Base-by-base conservation (phyloP, 83 land plant species). In the Diphasiastrum complanatum region DNA sequence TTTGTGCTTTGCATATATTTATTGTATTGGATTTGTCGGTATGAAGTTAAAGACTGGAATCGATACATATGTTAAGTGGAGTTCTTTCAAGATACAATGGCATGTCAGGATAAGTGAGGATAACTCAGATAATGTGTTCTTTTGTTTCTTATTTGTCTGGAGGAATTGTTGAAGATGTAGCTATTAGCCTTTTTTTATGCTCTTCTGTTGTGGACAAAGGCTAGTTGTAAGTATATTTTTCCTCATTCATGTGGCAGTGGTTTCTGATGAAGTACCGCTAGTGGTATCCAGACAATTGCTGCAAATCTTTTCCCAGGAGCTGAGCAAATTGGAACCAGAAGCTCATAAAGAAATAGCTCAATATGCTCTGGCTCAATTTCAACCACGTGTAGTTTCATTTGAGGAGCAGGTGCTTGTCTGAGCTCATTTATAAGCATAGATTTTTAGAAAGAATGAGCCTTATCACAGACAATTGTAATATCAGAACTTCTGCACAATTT, bases 341-440 rank as follows among this genome's bases (percentile, higher is more conserved):
- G 58, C 81, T 2, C 96, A 93, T 64, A 93, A 85, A 78, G 91
- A 83, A 69, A 72, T 93, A 47, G 91, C 98, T 1, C 91, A 83
- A 71, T 89, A 87, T 69, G 80, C 86, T 19, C 75, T 93, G 31
- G 65, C 78, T 23, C 96, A 89, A 74, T 85, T 93, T 78, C 98
- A 93, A 70, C 88, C 91, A n/a, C 80, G 98, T 18, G 96, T 89
- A 31, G 98, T 93, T 18, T 93, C 98, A 19, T 93, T 93, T 69
- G 98, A 93, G 55, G 98, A 93, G 32, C 98, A 93, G 91, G 98
- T 92, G 10, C 6, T 53, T 58, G 50, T 1, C 2, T 3, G 18
- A 4, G 25, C 28, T 12, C 61, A 30, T 50, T 33, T 56, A 33
- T 32, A 63, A 31, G 32, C 20, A 14, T 29, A 38, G 1, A 3